A percentile compares a stretch with the other conserved stretches of the same genome.
These are phyloP conservation scores for Colletotrichum zoysiae DNA, from an alignment of 2,329 filamentous ascomycete genomes.

Conservation along the genomic window DNA sequence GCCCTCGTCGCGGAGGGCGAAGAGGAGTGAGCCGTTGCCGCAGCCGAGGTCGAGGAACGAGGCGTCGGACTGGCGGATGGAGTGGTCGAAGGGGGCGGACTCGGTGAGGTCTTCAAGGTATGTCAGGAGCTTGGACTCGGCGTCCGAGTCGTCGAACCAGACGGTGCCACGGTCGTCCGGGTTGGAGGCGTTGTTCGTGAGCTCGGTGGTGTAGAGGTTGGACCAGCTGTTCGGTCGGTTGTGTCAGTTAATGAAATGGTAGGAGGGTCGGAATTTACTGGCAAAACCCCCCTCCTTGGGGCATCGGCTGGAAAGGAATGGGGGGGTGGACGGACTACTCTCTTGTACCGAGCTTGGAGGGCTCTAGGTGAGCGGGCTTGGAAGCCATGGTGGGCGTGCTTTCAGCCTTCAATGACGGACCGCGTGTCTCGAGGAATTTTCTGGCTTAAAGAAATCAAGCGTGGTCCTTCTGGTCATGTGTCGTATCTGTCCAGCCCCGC, in stretches of 20 bases:
- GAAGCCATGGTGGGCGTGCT: slow-evolving; percentile 29
- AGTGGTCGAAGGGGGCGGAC: slow-evolving; percentile 43
- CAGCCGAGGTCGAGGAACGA: slow-evolving; percentile 89
- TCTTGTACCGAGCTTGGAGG: slow-evolving; percentile 86
- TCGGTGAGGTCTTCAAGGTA: slow-evolving; percentile 64
- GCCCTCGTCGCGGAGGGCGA: slow-evolving; percentile 75
- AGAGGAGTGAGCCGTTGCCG: slow-evolving; percentile 93
- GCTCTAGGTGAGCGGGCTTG: slow-evolving; percentile 76
- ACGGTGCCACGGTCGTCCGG: slow-evolving; percentile 86
- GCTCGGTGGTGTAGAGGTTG: slow-evolving; percentile 77
- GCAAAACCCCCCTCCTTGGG: neutral
- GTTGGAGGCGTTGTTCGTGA: slow-evolving; percentile 78
- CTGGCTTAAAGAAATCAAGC: neutral
- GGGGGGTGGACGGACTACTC: slow-evolving; percentile 76
- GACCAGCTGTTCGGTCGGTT: slow-evolving; percentile 72
- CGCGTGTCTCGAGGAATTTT: no score
- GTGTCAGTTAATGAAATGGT: slow-evolving; percentile 35
- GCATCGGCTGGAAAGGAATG: slow-evolving; percentile 19
- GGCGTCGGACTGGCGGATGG: slow-evolving; percentile 44
- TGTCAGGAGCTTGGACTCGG: slow-evolving; percentile 81
- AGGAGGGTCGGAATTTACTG: slow-evolving; percentile 19
- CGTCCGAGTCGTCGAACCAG: slow-evolving; percentile 96
- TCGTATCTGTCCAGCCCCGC: neutral
- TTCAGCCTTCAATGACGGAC: no score
- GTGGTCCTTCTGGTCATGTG: neutral